Base-by-base conservation (phyloP, 2,329 filamentous ascomycete species). In the Monosporascus sp. region DNA sequence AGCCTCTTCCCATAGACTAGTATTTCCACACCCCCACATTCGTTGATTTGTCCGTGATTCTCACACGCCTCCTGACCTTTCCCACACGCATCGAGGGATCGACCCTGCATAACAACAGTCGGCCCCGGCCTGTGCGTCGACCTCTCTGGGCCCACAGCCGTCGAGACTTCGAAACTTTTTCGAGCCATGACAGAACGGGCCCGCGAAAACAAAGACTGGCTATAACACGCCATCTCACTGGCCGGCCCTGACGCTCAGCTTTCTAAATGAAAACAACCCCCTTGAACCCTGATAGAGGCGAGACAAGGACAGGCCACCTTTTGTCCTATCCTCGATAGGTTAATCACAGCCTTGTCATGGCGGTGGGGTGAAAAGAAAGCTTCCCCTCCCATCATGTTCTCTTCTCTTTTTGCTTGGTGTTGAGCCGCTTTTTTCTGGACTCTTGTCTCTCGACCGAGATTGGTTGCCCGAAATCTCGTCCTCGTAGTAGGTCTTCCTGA, bases 311-410 rank as follows among this genome's bases (percentile, higher is more conserved):
- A 58, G 62, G 55, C 55, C 59, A 59, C 52, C 53, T 51, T 63
- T 58, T 60, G 55, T 55, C 55, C 59, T 56, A 58, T 58, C 60
- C 55, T 61, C 51, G 55, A 62, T 56, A 58, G 55, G 60, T 62
- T 61, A 57, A 62, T 61, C 60, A 51, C 58, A 68, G 65, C 65
- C 65, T 67, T 63, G 65, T 65, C 61, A 54, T 56, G 61, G 59
- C 57, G 62, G 64, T 63, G 61, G 61, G 53, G 60, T 59, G 60
- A 57, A 60, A 62, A 62, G 62, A 61, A 62, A 58, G 51, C 55
- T 63, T 62, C 63, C 63, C 62, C 60, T 63, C 61, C 57, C 57
- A 51, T 56, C 53, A 56, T 52, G 50, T 43, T 48, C 53, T 55
- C 58, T 58, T 56, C 56, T 65, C 57, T 56, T 55, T 53, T 60